These are phyloP conservation scores for Eutrema heterophyllum DNA, from an alignment of 345 rosid species.

Conservation along the genomic window DNA sequence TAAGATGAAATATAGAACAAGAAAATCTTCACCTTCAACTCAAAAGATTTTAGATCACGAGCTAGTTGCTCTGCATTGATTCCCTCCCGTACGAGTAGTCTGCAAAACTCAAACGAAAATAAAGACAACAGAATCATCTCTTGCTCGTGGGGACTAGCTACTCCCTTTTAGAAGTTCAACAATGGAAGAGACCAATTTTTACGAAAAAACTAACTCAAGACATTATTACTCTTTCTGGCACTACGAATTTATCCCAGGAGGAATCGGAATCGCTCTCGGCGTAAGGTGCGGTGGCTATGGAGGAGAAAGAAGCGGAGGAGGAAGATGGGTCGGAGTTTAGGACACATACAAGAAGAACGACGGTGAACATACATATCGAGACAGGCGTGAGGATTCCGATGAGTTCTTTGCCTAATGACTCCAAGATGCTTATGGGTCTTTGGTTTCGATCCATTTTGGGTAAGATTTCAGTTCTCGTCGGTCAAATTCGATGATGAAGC, in stretches of 20 bases:
- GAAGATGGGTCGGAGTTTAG: constrained; percentile 54
- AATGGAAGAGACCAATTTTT: neutral
- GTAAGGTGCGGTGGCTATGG: constrained; percentile 79
- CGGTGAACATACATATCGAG: constrained; percentile 82
- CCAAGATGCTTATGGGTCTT: constrained; percentile 52
- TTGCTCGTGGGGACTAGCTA: neutral
- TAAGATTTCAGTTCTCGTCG: constrained; percentile 17
- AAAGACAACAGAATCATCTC: neutral
- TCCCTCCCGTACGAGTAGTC: constrained; percentile 97
- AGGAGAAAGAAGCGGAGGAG: constrained; percentile 42
- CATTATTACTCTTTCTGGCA: neutral
- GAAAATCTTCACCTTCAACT: constrained; percentile 59
- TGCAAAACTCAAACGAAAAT: constrained; percentile 25
- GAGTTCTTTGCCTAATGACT: constrained; percentile 77
- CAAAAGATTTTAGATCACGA: constrained; percentile 92
- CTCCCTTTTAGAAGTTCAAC: neutral
- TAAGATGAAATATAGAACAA: neutral
- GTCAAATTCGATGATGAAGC: constrained; percentile 8
- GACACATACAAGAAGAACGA: constrained; percentile 70
- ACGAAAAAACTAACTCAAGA: neutral
- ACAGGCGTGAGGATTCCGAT: constrained; percentile 78
- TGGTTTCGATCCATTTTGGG: constrained; percentile 53
- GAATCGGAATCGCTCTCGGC: constrained; percentile 68
- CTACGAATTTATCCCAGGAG: constrained; percentile 73
- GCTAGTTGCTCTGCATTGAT: constrained; percentile 97